Evolutionary conservation across 2,329 filamentous ascomycete species (phyloP).

Genomic region (Cytospora piceae): DNA sequence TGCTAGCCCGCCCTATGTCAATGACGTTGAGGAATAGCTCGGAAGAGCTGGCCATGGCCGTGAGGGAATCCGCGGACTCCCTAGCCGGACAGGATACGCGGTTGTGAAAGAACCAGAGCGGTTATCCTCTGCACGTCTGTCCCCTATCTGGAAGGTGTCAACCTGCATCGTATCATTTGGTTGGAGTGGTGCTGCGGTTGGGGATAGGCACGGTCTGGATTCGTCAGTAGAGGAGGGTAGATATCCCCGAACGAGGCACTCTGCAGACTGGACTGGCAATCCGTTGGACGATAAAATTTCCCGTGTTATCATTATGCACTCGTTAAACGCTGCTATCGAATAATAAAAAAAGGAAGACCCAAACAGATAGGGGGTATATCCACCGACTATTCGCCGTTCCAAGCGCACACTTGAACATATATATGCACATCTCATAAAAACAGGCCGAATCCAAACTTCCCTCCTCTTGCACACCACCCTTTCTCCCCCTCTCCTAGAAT

Average conservation of each 20-base stretch:
- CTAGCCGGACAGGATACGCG: too few relatives aligned
- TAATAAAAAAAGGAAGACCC: conserved; percentile 4
- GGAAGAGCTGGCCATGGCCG: not conserved
- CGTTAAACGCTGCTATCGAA: not conserved
- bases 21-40: too few relatives aligned
- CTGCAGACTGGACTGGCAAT: not conserved
- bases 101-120: not conserved
- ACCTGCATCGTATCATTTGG: not conserved
- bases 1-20: too few relatives aligned
- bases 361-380: conserved; percentile 26
- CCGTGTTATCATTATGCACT: not conserved
- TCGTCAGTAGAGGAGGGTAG: not conserved
- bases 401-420: not conserved
- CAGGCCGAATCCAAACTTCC: not conserved
- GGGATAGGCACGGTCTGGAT: not conserved
- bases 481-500: not conserved
- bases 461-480: not conserved
- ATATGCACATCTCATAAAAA: not conserved
- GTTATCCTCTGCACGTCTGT: not conserved
- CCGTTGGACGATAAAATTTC: not conserved
- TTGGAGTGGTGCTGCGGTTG: not conserved
- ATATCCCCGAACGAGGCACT: not conserved
- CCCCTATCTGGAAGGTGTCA: not conserved
- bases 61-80: not conserved
- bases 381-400: conserved; percentile 1